Evolutionary conservation across 352 stramenopile species (phyloP), one percentile per base, ranked within the genome.

Genomic region (Phytophthora sojae): DNA sequence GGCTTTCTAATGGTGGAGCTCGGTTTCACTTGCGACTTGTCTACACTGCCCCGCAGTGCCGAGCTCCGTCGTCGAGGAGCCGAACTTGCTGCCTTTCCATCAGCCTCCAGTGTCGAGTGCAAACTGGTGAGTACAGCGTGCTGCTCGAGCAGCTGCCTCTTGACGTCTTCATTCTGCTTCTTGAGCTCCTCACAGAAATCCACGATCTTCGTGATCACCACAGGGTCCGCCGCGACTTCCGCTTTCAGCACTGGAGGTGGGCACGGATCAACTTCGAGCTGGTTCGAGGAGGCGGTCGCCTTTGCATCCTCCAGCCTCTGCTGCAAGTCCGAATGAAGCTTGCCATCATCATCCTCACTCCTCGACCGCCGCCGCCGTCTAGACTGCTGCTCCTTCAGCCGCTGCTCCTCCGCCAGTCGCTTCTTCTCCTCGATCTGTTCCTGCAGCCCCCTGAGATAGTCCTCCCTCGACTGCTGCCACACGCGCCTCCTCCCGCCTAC

Each of bases 161-260:
- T 86, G 2, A 88, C 75, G 29, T 88, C 82, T 54, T 90, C 80
- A 52, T 90, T 88, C 47, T 90, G 80, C 6, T 73, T 75, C 61
- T 86, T 85, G 42, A 90, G 78, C 6, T 83, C 82, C 49, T 88
- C 71, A 32, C 80, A 88, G 42, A 88, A 77, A 37, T 81, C 71
- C n/a, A 83, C 74, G n/a, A 90, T 79, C 59, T 82, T 87, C 0
- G 76, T 62, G 9, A 88, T 61, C 12, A 58, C 78, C 14, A 58
- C 52, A 25, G 76, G 63, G 54, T 86, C 76, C 19, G 55, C 45
- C 49, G 53, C 35, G 66, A 56, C 8, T 14, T 50, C 29, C 15
- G 25, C 25, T 59, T 52, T 47, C 54, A 54, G 23, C 23, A n/a
- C 6, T 6, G 26, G 12, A 15, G n/a, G 2, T 42, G 37, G 37